Evolutionary conservation across 495 filamentous ascomycete species (phyloP), one percentile per base, ranked within the genome.

Genomic region (Jackrogersella multiformis): DNA sequence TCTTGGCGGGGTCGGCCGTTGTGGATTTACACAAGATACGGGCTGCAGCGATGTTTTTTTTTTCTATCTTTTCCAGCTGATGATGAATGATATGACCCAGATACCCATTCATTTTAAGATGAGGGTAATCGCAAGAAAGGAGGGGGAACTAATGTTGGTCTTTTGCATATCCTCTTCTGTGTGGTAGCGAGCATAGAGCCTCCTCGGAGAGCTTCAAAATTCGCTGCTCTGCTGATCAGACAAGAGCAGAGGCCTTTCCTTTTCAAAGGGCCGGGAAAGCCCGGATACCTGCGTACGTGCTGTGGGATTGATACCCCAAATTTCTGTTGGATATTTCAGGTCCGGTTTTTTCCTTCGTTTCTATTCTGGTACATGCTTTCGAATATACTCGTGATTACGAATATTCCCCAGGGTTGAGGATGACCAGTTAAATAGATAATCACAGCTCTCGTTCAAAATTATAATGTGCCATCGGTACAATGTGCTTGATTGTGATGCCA

Each of bases 101-200:
- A 73, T 75, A 75, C 72, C 73, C 70, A 68, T 73, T 69, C 70
- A 75, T 73, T 75, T 52, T 42, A 64, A 75, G 73, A 75, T 75
- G 73, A 71, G 73, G 73, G 73, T 73, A 56, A 72, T 69, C 67
- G 70, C 66, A 71, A 75, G 70, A 75, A 30, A 54, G 67, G 67
- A 70, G 53, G 26, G 42, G 64, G 66, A 53, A 57, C 42, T 74
- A 74, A 73, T 70, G 49, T 24, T 52, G 44, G 67, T 66, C 61
- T 65, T 62, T 57, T 56, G 54, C 56, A 61, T 70, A 65, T 62
- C 30, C 38, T 64, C 42, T 61, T 56, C 30, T 66, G 21, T 34
- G 57, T 21, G 5, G 61, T 28, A 26, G 51, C 56, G 53, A 53
- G 42, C 35, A 38, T 46, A 48, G 46, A 38, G 60, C 15, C 41